Conservation (phyloP, 176 grass and related monocot species). For the Musa acuminata region DNA sequence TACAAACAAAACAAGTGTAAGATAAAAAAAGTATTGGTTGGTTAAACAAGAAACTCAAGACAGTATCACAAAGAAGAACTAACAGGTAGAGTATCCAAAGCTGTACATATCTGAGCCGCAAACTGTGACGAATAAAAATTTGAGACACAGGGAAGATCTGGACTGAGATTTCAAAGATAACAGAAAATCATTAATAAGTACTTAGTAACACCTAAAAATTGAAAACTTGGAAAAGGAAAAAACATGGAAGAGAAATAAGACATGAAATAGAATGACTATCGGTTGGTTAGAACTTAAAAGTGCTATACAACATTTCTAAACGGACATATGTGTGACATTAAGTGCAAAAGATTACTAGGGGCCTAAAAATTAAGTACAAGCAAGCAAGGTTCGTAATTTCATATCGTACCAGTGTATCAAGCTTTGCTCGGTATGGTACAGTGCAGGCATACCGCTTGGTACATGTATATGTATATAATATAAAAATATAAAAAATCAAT, state of each 20-base stretch:
- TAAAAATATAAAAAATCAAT: too few relatives aligned
- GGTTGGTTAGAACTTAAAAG: too few relatives aligned
- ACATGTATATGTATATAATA: too few relatives aligned
- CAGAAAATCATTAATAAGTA: background rate
- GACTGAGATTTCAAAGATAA: constrained; percentile 27
- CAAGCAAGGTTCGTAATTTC: too few relatives aligned
- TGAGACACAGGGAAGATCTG: constrained; percentile 46
- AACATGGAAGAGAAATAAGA: background rate
- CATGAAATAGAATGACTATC: too few relatives aligned
- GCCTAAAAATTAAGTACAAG: too few relatives aligned
- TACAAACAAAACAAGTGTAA: constrained; percentile 1
- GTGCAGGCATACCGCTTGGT: too few relatives aligned
- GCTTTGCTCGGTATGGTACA: too few relatives aligned
- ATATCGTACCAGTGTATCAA: too few relatives aligned
- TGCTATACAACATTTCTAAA: too few relatives aligned
- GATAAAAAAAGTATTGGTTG: background rate
- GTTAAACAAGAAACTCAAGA: constrained; percentile 5
- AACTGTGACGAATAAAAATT: constrained; percentile 54
- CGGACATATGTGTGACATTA: too few relatives aligned
- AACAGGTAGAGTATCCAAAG: constrained; percentile 55
- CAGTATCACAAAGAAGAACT: constrained; percentile 28
- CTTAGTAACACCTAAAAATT: background rate
- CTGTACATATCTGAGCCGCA: constrained; percentile 48
- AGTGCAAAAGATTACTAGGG: too few relatives aligned
- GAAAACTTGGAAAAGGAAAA: background rate